Conservation (phyloP, 768 basidiomycete genomes). For the Strobilomyces confusus region DNA sequence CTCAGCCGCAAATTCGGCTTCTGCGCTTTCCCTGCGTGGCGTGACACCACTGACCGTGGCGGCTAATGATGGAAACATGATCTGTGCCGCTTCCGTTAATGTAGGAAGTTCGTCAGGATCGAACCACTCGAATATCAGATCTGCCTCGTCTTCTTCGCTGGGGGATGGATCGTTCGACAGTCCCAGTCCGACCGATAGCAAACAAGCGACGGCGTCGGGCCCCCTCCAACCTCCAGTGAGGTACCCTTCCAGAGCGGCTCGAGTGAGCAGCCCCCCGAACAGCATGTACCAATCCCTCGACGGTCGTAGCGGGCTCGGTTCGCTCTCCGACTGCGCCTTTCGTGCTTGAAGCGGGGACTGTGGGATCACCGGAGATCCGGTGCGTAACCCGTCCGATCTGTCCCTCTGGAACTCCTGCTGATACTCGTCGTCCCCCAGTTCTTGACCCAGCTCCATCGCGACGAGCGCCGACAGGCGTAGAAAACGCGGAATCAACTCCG, state of each 20-base stretch:
- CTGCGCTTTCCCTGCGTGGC: constrained; percentile 44
- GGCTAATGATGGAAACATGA: constrained; percentile 62
- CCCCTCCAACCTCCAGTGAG: constrained; percentile 80
- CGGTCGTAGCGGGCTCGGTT: constrained; percentile 55
- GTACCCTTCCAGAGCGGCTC: constrained; percentile 85
- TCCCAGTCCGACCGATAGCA: constrained; percentile 70
- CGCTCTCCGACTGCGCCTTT: constrained; percentile 33
- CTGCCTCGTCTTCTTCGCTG: constrained; percentile 32
- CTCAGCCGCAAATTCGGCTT: constrained; percentile 70
- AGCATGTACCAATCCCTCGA: constrained; percentile 82
- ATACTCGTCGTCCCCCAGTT: constrained; percentile 56
- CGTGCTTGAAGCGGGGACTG: constrained; percentile 9
- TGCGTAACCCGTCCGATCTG: constrained; percentile 19
- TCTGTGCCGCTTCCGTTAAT: constrained; percentile 57
- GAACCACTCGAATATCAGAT: constrained; percentile 49
- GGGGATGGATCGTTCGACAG: constrained; percentile 29
- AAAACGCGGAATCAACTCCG: constrained; percentile 66
- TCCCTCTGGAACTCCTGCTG: constrained; percentile 28
- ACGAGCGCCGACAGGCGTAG: constrained; percentile 75
- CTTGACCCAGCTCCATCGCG: constrained; percentile 71
- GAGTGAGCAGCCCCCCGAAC: constrained; percentile 68
- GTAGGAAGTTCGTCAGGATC: constrained; percentile 76
- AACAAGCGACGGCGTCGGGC: constrained; percentile 59
- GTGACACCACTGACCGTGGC: constrained; percentile 23
- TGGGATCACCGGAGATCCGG: constrained; percentile 12